Conservation (phyloP, 2,329 filamentous ascomycete species). For the Microcyclosporella mali region DNA sequence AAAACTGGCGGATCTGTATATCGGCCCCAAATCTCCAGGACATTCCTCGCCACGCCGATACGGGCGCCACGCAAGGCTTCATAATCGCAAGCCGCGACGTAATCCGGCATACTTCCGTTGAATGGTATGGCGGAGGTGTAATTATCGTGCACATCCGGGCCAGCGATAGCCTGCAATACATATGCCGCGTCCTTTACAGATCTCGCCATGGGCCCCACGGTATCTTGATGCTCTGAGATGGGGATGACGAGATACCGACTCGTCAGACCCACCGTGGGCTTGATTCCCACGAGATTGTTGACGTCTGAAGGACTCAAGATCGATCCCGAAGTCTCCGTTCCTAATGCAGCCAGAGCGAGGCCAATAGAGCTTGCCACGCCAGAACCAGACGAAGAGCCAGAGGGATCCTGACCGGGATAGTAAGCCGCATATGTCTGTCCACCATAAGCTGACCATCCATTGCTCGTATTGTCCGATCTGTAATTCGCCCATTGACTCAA, state of each 20-base stretch:
- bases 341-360: constrained; percentile 53
- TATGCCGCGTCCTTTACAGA: constrained; percentile 55
- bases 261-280: constrained; percentile 60
- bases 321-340: constrained; percentile 58
- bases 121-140: constrained; percentile 55
- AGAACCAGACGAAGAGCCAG: constrained; percentile 57
- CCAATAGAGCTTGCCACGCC: constrained; percentile 56
- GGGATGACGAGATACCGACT: constrained; percentile 59
- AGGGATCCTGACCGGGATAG: constrained; percentile 55
- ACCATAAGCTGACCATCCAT: constrained; percentile 60
- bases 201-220: constrained; percentile 52
- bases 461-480: constrained; percentile 50
- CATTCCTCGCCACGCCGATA: constrained; percentile 59
- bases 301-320: constrained; percentile 52
- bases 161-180: constrained; percentile 54
- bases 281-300: constrained; percentile 62
- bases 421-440: constrained; percentile 59
- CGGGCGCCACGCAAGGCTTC: constrained; percentile 48
- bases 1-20: constrained; percentile 39
- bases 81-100: constrained; percentile 51
- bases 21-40: constrained; percentile 38
- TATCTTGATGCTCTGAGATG: constrained; percentile 53
- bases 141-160: constrained; percentile 49
- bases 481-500: constrained; percentile 61
- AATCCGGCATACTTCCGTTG: constrained; percentile 49